Evolutionary conservation across 164 flowering plant species (phyloP).

Genomic region (Buxus sempervirens): DNA sequence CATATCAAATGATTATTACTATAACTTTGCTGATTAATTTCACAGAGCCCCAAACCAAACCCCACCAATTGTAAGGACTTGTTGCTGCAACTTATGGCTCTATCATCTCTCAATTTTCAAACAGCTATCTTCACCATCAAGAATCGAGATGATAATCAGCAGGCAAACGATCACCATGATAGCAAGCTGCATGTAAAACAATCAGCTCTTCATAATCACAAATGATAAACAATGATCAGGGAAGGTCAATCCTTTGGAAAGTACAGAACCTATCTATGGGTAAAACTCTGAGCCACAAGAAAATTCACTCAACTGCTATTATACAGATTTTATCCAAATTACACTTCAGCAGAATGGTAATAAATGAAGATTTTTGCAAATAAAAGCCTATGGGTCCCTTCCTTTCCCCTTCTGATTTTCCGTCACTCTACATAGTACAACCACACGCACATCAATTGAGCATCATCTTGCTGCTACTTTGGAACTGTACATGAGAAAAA

Average conservation of each 20-base stretch:
- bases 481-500: conserved; percentile 54
- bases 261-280: not conserved
- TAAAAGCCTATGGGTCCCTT: conserved; percentile 13
- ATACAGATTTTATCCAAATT: conserved; percentile 22
- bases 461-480: conserved; percentile 13
- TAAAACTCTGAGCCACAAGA: not conserved
- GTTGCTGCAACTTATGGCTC: too few species aligned
- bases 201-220: too few species aligned
- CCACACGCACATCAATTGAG: conserved; percentile 18
- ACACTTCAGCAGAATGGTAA: conserved; percentile 28
- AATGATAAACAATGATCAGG: too few species aligned
- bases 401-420: conserved; percentile 4
- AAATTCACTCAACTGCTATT: conserved; percentile 13
- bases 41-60: too few species aligned
- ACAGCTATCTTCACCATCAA: too few species aligned
- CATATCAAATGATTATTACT: too few species aligned
- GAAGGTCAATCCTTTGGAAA: not conserved
- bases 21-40: too few species aligned
- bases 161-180: too few species aligned
- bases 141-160: too few species aligned
- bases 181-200: too few species aligned
- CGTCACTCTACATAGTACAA: conserved; percentile 14
- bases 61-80: too few species aligned
- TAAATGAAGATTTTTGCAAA: conserved; percentile 37
- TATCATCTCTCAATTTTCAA: too few species aligned